Percentiles rank a stretch among this genome's conserved stretches.
Evolutionary conservation across 2,329 filamentous ascomycete genomes (phyloP).

Genomic region (Cordyceps cicadae): DNA sequence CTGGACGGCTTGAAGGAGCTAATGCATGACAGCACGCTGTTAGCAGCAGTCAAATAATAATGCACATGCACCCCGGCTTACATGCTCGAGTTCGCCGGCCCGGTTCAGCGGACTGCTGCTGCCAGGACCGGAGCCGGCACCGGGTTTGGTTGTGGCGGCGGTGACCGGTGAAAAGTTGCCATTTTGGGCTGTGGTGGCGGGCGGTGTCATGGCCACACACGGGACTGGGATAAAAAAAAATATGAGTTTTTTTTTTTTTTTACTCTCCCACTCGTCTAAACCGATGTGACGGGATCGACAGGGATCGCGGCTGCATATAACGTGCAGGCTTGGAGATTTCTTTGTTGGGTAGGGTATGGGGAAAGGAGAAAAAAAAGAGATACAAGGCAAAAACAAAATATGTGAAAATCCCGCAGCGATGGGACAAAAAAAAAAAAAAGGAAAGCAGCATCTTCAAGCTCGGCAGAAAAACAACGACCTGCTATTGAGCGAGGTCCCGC

Average conservation of each 20-base stretch:
- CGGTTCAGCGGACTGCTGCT: not conserved
- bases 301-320: not conserved
- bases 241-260: not conserved
- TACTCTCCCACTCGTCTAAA: not conserved
- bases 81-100: conserved; percentile 32
- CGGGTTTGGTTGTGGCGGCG: not conserved
- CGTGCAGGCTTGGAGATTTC: not conserved
- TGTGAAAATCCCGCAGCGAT: not conserved
- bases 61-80: conserved; percentile 30
- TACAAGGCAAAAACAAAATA: not conserved
- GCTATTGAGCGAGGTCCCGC: conserved; percentile 11
- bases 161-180: not conserved
- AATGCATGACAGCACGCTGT: not conserved
- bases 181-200: conserved; percentile 6
- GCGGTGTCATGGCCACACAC: conserved; percentile 2
- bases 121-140: not conserved
- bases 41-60: not conserved
- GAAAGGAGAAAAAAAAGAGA: not conserved
- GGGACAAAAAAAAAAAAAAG: not conserved
- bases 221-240: not conserved
- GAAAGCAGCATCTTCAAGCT: not conserved
- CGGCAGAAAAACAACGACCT: not conserved
- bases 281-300: not conserved
- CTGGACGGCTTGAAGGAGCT: conserved; percentile 63
- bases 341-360: not conserved